These are phyloP conservation scores for Penicillium daleae DNA, from an alignment of 495 filamentous ascomycete genomes.

Conservation along the genomic window DNA sequence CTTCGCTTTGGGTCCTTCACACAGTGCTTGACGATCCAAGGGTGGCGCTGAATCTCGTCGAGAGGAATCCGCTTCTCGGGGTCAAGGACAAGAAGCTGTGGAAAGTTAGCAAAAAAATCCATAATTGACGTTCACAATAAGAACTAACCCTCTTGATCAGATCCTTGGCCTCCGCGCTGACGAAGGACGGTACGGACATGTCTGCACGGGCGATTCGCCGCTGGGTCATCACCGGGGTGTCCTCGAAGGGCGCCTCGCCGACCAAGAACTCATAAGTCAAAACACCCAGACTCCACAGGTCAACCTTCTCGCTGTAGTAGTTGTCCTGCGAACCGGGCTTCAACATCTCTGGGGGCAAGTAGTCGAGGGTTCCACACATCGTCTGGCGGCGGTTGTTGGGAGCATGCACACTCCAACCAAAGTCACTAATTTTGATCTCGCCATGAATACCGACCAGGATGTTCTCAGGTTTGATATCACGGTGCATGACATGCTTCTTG, in stretches of 20 bases:
- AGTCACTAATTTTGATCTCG: conserved; percentile 98
- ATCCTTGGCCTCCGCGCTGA: conserved; percentile 89
- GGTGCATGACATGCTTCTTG: conserved; percentile 97
- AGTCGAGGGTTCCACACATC: conserved; percentile 97
- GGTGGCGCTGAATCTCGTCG: conserved; percentile 86
- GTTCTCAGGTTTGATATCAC: conserved; percentile 99
- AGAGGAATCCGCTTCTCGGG: conserved; percentile 91
- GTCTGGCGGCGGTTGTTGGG: conserved; percentile 92
- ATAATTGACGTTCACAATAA: neutral
- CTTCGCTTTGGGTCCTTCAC: conserved; percentile 65
- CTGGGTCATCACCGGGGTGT: conserved; percentile 93
- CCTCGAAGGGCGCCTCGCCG: conserved; percentile 95
- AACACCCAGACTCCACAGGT: conserved; percentile 94
- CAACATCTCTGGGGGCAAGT: conserved; percentile 97
- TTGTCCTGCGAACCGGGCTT: conserved; percentile 77
- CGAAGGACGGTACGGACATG: conserved; percentile 88
- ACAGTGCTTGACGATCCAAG: conserved; percentile 98
- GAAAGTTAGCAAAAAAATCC: conserved; percentile 20
- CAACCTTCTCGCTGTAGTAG: conserved; percentile 92
- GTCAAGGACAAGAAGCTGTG: conserved; percentile 86
- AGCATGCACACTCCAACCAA: conserved; percentile 98
- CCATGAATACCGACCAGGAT: conserved; percentile 97
- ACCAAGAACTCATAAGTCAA: conserved; percentile 96
- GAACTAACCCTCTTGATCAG: conserved; percentile 81
- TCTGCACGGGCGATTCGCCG: conserved; percentile 85